A percentile compares a stretch with the other conserved stretches of the same genome.
Evolutionary conservation across 345 rosid genomes (phyloP).

Genomic region (Hypericum perforatum): DNA sequence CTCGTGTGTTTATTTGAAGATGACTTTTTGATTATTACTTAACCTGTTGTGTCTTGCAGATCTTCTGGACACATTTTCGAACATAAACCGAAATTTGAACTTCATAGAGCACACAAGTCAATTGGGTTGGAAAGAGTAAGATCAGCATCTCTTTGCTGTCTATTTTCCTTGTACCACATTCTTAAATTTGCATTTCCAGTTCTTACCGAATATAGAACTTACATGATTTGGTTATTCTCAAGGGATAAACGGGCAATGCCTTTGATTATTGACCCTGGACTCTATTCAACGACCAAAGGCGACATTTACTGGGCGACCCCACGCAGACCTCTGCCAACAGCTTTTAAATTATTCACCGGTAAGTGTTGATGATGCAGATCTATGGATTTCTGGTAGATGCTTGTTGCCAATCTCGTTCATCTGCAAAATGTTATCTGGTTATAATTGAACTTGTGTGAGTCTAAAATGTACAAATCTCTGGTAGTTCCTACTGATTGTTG

Average conservation of each 20-base stretch:
- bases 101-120: conserved; percentile 88
- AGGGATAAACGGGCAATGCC: conserved; percentile 98
- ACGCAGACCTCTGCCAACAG: conserved; percentile 69
- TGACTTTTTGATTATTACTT: not conserved
- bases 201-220: not conserved
- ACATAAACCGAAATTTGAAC: conserved; percentile 57
- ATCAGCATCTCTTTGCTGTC: conserved; percentile 11
- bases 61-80: conserved; percentile 63
- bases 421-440: not conserved
- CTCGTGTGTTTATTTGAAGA: not conserved
- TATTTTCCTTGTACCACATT: not conserved
- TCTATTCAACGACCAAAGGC: conserved; percentile 54
- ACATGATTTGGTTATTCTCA: conserved; percentile 14
- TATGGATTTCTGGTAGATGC: not conserved
- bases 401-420: not conserved
- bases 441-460: too few species aligned
- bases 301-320: conserved; percentile 77
- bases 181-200: too few species aligned
- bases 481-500: too few species aligned
- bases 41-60: conserved; percentile 43
- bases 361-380: conserved; percentile 15
- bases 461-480: too few species aligned
- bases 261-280: conserved; percentile 92
- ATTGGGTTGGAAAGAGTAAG: conserved; percentile 96
- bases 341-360: conserved; percentile 91